Evolutionary conservation across 2,329 filamentous ascomycete species (phyloP), one percentile per base, ranked within the genome.

Genomic region (Penicillium sp.): DNA sequence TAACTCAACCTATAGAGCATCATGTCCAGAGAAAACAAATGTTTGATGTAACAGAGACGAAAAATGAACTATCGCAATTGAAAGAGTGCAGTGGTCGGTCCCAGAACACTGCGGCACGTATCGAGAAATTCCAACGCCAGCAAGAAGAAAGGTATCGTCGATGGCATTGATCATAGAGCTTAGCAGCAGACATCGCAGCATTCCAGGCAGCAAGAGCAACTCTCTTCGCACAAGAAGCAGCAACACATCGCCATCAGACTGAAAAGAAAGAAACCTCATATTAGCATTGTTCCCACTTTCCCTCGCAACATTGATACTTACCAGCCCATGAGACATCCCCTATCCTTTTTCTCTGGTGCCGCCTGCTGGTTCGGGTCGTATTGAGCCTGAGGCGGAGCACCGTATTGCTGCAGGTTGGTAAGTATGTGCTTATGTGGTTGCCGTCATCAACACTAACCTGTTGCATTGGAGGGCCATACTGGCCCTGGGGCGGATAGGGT

Each of bases 161-260:
- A 57, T 50, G 49, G 64, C 64, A 59, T 66, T 48, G 56, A 57
- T 63, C 51, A 40, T 54, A 23, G 46, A 50, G 50, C 46, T 64
- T 70, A 73, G 59, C 71, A 73, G 57, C 71, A 74, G 65, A 70
- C 65, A 48, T 73, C 70, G 50, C 72, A 77, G 68, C 79, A 83
- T 55, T 82, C 82, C 63, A 81, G 80, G 69, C 82, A 86, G 72
- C 83, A 86, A 68, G 86, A 83, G 64, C 84, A 86, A 29, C 80
- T 77, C 70, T 86, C 84, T 66, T 86, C 84, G 64, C 82, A 85
- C 29, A 86, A 76, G 71, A 83, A 86, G 66, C 83, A 86, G 68
- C 84, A 87, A 74, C 83, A 86, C 37, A 86, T 69, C 34, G 75
- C 76, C 46, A 80, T 81, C 46, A 85, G 67, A 72, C 82, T 80